These are phyloP conservation scores for Hypoxylon rubiginosum DNA, from an alignment of 2,329 filamentous ascomycete species.

Conservation along the genomic window DNA sequence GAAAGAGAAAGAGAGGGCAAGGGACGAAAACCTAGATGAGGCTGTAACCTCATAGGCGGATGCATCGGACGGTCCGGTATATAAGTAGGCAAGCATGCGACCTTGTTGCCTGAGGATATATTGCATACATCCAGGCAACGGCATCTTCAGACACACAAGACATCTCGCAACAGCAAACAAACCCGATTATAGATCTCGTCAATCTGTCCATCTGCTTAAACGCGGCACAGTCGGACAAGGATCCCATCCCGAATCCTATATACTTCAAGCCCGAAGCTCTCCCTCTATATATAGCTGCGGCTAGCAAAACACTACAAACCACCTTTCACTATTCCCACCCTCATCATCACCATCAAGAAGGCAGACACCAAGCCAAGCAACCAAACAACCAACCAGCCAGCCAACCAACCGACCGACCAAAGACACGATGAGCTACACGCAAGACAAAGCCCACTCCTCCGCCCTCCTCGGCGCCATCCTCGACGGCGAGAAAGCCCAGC, in stretches of 20 bases:
- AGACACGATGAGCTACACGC: conserved; percentile 36
- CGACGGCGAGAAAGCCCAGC: conserved; percentile 29
- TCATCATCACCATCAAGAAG: background rate
- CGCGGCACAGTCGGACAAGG: background rate
- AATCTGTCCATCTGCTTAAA: background rate
- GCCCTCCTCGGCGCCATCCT: conserved; percentile 28
- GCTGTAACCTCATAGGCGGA: background rate
- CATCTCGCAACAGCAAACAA: background rate
- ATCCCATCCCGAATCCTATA: too few species aligned
- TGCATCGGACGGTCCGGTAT: background rate
- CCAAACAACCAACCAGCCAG: background rate
- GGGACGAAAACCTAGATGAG: background rate
- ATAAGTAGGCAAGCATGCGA: conserved; percentile 7
- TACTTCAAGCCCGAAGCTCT: background rate
- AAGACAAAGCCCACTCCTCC: conserved; percentile 39
- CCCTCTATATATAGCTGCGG: background rate
- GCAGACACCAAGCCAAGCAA: too few species aligned
- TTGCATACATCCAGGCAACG: background rate
- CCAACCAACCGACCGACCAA: background rate
- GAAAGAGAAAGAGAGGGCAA: background rate
- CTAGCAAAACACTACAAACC: background rate
- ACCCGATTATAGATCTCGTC: background rate
- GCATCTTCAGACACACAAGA: background rate
- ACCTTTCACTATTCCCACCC: background rate
- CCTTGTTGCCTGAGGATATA: conserved; percentile 2